Conservation (phyloP, 2,329 filamentous ascomycete species). For the Aureobasidium melanogenum region DNA sequence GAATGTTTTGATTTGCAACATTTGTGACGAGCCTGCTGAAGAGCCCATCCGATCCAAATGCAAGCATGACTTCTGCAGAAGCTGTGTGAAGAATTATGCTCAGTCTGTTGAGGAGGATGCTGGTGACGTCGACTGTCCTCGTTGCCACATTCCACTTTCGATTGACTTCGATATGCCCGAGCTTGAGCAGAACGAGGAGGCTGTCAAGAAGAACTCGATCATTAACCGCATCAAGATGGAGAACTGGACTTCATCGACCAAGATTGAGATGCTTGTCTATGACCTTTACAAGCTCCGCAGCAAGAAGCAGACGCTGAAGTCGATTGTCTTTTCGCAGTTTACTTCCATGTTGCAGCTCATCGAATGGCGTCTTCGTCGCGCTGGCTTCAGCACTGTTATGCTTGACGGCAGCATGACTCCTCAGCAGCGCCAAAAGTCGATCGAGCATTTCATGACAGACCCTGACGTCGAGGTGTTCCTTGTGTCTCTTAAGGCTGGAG, state of each 20-base stretch:
- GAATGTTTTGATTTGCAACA: constrained; percentile 83
- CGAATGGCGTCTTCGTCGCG: constrained; percentile 89
- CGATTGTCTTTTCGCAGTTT: constrained; percentile 95
- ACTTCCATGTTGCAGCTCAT: constrained; percentile 96
- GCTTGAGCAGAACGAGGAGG: constrained; percentile 79
- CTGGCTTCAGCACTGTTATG: constrained; percentile 98
- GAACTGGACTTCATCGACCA: constrained; percentile 95
- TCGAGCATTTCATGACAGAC: constrained; percentile 94
- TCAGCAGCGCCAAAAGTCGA: constrained; percentile 82
- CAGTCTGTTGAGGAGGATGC: constrained; percentile 60
- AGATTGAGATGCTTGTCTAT: constrained; percentile 93
- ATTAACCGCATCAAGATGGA: constrained; percentile 99
- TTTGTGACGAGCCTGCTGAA: constrained; percentile 93
- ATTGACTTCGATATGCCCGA: constrained; percentile 95
- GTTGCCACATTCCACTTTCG: constrained; percentile 78
- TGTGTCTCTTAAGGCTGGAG: constrained; percentile 90
- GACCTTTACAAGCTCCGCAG: constrained; percentile 87
- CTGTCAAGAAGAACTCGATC: constrained; percentile 91
- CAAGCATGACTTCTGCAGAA: constrained; percentile 84
- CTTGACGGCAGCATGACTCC: constrained; percentile 96
- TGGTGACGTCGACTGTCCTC: constrained; percentile 66
- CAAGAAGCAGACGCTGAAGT: constrained; percentile 89
- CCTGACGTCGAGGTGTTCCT: constrained; percentile 91
- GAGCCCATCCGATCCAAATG: constrained; percentile 88
- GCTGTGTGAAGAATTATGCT: constrained; percentile 72